Evolutionary conservation across 202 grass and related monocot species (phyloP), one percentile per base, ranked within the genome.

Genomic region (Hordeum pubiflorum): DNA sequence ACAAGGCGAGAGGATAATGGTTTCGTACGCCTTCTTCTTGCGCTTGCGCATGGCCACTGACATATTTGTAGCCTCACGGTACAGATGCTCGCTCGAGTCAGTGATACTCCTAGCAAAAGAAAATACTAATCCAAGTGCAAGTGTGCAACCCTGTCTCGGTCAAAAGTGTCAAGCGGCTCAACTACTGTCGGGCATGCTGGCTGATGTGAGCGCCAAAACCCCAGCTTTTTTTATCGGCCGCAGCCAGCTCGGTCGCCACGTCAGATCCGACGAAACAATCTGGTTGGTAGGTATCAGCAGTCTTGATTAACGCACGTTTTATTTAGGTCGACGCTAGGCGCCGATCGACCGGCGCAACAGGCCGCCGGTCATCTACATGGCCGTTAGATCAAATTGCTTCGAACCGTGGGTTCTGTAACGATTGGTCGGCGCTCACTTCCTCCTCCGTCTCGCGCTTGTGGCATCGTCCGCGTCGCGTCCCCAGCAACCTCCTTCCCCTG

Each of bases 181-280:
- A 40, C 79, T 29, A 29, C 64, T 65, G 74, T 83, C 79, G 65
- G 34, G 74, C 24, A 57, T 77, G 85, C 65, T 46, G 33, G 65
- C 59, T 86, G 64, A 48, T 31, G 58, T 15, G 37, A 48, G 26
- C 10, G 26, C 9, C 52, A 27, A 7, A 74, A 80, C 0, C 63
- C 46, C 69, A 11, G 27, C 39, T 8, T 18, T 13, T 13, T 33
- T 2, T 59, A 39, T 67, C 64, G 4, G 64, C 36, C 38, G 34
- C 63, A 32, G 36, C 63, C 18, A 5, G 20, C 37, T n/a, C 34
- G 2, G 1, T 10, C 13, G 22, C 55, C 72, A 77, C 63, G 22
- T 82, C 79, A 63, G 72, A 31, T 33, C 63, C 12, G 23, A 69
- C 9, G 22, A 64, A 68, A 37, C 3, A 40, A 74, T 65, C 63